Conservation (phyloP, 306 rosid genomes). For the Hippophae tibetana region DNA sequence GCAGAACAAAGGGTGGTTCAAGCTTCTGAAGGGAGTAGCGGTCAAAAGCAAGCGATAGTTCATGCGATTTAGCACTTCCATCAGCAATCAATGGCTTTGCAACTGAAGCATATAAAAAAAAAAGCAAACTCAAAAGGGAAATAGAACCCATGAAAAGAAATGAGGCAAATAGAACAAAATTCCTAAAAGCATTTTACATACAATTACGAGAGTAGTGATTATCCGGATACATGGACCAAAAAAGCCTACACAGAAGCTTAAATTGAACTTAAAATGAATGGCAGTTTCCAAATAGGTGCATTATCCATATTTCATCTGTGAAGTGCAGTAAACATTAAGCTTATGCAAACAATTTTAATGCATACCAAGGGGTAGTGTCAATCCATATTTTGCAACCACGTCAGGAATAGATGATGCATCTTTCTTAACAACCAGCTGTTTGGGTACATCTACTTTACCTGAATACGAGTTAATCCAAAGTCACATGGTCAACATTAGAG, state of each 20-base stretch:
- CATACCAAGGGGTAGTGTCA: conserved; percentile 78
- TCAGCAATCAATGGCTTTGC: conserved; percentile 86
- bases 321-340: not conserved
- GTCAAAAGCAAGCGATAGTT: conserved; percentile 79
- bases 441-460: conserved; percentile 77
- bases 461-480: conserved; percentile 12
- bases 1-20: conserved; percentile 87
- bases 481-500: conserved; percentile 9
- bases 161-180: not conserved
- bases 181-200: too few relatives aligned
- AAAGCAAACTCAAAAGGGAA: not conserved
- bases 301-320: not conserved
- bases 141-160: conserved; percentile 1
- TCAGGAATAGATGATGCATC: conserved; percentile 77
- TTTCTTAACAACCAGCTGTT: conserved; percentile 74
- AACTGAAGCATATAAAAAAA: conserved; percentile 42
- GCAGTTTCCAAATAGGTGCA: not conserved
- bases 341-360: conserved; percentile 20
- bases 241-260: too few relatives aligned
- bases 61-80: conserved; percentile 86
- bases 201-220: too few relatives aligned
- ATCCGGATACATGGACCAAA: too few relatives aligned
- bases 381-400: conserved; percentile 52
- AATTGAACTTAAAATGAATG: too few relatives aligned
- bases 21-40: conserved; percentile 67